Evolutionary conservation across 2,329 filamentous ascomycete genomes (phyloP).

Genomic region (Colletotrichum coccodes): DNA sequence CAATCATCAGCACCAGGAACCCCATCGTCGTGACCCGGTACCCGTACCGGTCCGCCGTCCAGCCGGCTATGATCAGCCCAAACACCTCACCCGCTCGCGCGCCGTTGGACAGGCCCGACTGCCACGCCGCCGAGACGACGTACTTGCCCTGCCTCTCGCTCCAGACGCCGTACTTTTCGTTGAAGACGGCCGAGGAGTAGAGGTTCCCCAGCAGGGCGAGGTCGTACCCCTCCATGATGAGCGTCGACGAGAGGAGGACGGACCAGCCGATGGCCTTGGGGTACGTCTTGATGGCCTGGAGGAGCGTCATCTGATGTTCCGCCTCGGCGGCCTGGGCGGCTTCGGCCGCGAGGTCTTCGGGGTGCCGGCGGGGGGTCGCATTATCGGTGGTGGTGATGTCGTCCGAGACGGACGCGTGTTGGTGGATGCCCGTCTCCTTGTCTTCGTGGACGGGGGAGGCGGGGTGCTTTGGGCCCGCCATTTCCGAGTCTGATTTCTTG

Average conservation of each 20-base stretch:
- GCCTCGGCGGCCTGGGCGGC: constrained; percentile 52
- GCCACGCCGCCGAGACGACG: constrained; percentile 64
- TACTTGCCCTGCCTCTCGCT: constrained; percentile 48
- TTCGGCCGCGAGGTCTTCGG: constrained; percentile 44
- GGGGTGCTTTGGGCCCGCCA: constrained; percentile 36
- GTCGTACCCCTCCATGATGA: constrained; percentile 64
- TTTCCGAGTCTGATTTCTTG: constrained; percentile 15
- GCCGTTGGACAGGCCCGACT: constrained; percentile 65
- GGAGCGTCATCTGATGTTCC: constrained; percentile 53
- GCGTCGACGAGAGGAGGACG: constrained; percentile 53
- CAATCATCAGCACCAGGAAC: constrained; percentile 55
- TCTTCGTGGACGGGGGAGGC: constrained; percentile 24
- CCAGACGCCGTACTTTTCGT: constrained; percentile 55
- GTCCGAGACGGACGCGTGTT: constrained; percentile 38
- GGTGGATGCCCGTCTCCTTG: constrained; percentile 37
- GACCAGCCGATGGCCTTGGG: constrained; percentile 61
- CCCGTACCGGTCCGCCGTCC: constrained; percentile 59
- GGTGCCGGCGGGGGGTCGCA: constrained; percentile 5
- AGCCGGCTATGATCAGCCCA: constrained; percentile 64
- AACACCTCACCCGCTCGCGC: constrained; percentile 64
- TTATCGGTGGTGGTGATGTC: background rate
- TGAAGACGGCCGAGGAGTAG: constrained; percentile 58
- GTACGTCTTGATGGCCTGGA: constrained; percentile 52
- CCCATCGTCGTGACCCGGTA: constrained; percentile 61
- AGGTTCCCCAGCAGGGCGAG: constrained; percentile 59